Evolutionary conservation across 73 alveolate species (phyloP).

Genomic region (Blepharisma japonicum): DNA sequence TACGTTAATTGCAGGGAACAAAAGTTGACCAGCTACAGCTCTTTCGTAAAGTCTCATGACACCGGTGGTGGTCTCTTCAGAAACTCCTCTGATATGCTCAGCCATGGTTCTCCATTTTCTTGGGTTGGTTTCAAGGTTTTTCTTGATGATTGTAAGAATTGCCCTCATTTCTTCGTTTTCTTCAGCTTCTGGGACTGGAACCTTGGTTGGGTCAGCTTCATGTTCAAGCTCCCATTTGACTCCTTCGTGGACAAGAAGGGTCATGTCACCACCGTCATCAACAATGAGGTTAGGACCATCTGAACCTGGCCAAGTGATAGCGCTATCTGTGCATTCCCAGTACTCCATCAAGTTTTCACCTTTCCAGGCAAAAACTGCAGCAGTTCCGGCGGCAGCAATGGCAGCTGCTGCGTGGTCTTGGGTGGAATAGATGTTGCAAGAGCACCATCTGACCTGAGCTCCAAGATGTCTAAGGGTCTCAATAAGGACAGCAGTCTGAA

Average conservation of each 20-base stretch:
- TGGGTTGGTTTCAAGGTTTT: slow-evolving; percentile 74
- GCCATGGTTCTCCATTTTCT: slow-evolving; percentile 86
- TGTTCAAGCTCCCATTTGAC: slow-evolving; percentile 76
- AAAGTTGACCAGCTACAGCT: slow-evolving; percentile 80
- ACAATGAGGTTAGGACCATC: slow-evolving; percentile 90
- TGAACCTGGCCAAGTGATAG: slow-evolving; percentile 86
- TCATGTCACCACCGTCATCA: slow-evolving; percentile 98
- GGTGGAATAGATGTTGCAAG: slow-evolving; percentile 95
- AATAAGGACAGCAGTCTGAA: slow-evolving; percentile 93
- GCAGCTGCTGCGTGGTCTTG: slow-evolving; percentile 98
- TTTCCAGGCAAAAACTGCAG: slow-evolving; percentile 96
- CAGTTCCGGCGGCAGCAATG: slow-evolving; percentile 80
- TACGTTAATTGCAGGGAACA: slow-evolving; percentile 91
- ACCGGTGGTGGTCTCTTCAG: slow-evolving; percentile 98
- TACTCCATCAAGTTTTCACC: slow-evolving; percentile 87
- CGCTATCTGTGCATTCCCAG: slow-evolving; percentile 94
- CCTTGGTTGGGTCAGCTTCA: slow-evolving; percentile 48
- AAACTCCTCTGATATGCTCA: slow-evolving; percentile 78
- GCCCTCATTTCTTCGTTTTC: slow-evolving; percentile 66
- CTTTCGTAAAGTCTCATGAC: slow-evolving; percentile 88
- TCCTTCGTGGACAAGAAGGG: slow-evolving; percentile 92
- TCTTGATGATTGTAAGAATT: slow-evolving; percentile 70
- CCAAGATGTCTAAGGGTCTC: slow-evolving; percentile 89
- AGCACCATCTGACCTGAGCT: slow-evolving; percentile 93
- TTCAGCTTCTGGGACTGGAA: slow-evolving; percentile 57